A percentile compares a stretch with the other conserved stretches of the same genome.
Conservation (phyloP, 768 basidiomycete species). For the Gymnopilus dilepis region DNA sequence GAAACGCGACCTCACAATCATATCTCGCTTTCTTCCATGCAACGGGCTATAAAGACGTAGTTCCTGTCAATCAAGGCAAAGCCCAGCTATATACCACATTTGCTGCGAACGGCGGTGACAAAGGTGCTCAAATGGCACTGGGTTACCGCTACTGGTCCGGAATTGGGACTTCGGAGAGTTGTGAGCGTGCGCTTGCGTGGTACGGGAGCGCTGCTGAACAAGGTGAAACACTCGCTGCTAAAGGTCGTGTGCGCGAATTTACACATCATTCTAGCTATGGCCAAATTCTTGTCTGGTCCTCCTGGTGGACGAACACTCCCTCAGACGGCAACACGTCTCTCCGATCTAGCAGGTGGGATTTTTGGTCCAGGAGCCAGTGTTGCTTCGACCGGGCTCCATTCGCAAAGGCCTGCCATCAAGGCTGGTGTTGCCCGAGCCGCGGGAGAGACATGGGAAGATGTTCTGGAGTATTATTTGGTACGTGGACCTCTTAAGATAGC, state of each 20-base stretch:
- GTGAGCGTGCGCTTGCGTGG: constrained; percentile 83
- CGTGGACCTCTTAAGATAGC: constrained; percentile 20
- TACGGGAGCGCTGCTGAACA: constrained; percentile 91
- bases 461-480: constrained; percentile 91
- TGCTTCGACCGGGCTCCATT: constrained; percentile 83
- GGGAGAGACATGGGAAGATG: constrained; percentile 93
- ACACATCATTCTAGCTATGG: constrained; percentile 62
- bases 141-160: constrained; percentile 97
- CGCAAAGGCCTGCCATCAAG: constrained; percentile 76
- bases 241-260: neutral
- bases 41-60: constrained; percentile 75
- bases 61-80: constrained; percentile 72
- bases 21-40: constrained; percentile 88
- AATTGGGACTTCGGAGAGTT: constrained; percentile 89
- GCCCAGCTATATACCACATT: constrained; percentile 95
- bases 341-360: constrained; percentile 91
- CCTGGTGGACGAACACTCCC: constrained; percentile 90
- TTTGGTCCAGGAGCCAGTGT: constrained; percentile 95
- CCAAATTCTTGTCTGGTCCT: constrained; percentile 80
- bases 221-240: constrained; percentile 45
- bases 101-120: constrained; percentile 85
- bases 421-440: constrained; percentile 83
- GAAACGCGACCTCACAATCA: constrained; percentile 88
- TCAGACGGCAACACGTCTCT: constrained; percentile 78
- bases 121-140: constrained; percentile 89